Evolutionary conservation across 164 flowering plant genomes (phyloP).

Genomic region (Berberis vulgaris): DNA sequence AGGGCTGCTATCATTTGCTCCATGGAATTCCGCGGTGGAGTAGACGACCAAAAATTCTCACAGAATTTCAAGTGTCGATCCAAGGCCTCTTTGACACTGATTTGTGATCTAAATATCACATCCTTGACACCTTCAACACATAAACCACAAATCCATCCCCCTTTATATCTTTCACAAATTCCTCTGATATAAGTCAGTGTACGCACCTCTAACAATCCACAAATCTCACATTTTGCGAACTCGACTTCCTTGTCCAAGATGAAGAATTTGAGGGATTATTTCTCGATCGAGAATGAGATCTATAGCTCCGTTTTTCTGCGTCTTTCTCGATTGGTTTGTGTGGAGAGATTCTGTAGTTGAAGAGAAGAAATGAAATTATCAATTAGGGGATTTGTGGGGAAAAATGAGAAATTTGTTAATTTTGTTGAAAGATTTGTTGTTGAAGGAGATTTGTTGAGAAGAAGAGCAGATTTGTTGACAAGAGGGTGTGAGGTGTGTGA

Average conservation of each 20-base stretch:
- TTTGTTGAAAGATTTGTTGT: no score
- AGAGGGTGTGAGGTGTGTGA: no score
- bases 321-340: no score
- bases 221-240: slow-evolving; percentile 58
- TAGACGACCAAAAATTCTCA: slow-evolving; percentile 39
- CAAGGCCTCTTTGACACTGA: slow-evolving; percentile 64
- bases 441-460: no score
- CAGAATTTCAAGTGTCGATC: slow-evolving; percentile 58
- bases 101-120: slow-evolving; percentile 45
- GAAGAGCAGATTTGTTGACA: no score
- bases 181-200: slow-evolving; percentile 53
- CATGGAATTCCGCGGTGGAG: slow-evolving; percentile 54
- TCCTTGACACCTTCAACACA: slow-evolving; percentile 79
- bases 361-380: no score
- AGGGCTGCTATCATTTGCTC: slow-evolving; percentile 61
- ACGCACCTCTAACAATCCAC: slow-evolving; percentile 76
- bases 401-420: no score
- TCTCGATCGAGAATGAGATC: no score
- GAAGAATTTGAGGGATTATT: no score
- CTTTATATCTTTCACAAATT: slow-evolving; percentile 47
- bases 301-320: no score
- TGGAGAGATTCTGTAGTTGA: no score
- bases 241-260: slow-evolving; percentile 35
- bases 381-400: no score
- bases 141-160: slow-evolving; percentile 84